Evolutionary conservation across 352 stramenopile species (phyloP).

Genomic region (Pythium dissimile): DNA sequence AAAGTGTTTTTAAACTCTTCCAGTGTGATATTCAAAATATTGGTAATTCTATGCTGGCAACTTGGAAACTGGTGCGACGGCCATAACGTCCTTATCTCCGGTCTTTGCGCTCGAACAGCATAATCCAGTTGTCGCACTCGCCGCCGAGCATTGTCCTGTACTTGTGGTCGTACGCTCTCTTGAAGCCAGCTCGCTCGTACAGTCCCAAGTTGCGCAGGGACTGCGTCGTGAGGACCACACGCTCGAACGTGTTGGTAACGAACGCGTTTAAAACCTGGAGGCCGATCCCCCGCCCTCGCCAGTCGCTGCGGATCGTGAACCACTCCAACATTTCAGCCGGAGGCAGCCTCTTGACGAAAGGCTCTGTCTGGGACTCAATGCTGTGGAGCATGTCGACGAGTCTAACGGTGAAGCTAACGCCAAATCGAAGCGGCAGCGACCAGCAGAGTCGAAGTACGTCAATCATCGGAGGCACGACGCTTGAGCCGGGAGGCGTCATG

Average conservation of each 20-base stretch:
- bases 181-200: neutral
- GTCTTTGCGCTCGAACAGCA: neutral
- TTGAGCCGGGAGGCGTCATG: neutral
- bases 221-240: neutral
- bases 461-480: neutral
- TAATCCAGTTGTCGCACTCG: neutral
- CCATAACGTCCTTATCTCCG: no score
- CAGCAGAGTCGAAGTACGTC: constrained; percentile 1
- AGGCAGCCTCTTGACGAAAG: neutral
- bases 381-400: constrained; percentile 7
- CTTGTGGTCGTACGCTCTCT: neutral
- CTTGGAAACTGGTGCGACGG: no score
- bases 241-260: neutral
- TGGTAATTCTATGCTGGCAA: no score
- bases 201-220: neutral
- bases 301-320: neutral
- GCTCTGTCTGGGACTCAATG: neutral
- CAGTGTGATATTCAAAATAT: no score
- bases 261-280: neutral
- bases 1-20: no score
- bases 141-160: neutral
- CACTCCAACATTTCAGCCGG: neutral
- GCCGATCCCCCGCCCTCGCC: neutral
- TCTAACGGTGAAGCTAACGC: constrained; percentile 5
- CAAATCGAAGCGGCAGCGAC: constrained; percentile 6